These are phyloP conservation scores for Pulveroboletus sp. DNA, from an alignment of 768 basidiomycete species.

Conservation along the genomic window DNA sequence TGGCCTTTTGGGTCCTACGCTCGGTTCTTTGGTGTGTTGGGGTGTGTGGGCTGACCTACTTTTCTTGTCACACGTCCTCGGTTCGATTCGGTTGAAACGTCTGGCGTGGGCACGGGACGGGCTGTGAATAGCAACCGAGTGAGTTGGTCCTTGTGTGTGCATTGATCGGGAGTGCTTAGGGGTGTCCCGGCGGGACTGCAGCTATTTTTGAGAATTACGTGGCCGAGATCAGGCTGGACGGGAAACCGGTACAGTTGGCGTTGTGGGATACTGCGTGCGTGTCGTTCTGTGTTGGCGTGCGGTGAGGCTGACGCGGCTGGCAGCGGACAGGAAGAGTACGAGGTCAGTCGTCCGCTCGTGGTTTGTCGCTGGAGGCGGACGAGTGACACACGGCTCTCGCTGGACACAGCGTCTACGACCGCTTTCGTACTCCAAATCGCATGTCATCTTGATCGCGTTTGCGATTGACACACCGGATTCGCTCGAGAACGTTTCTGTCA, in stretches of 20 bases:
- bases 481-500: constrained; percentile 89
- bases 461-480: constrained; percentile 95
- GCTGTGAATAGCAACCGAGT: constrained; percentile 44
- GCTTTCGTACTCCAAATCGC: constrained; percentile 96
- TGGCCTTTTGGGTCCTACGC: not conserved
- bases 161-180: not conserved
- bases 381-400: not conserved
- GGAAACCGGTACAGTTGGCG: constrained; percentile 94
- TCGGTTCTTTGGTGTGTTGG: not conserved
- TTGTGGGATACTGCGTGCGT: constrained; percentile 99
- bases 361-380: not conserved
- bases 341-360: constrained; percentile 29
- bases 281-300: not conserved
- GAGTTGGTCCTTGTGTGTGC: constrained; percentile 8
- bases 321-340: constrained; percentile 98
- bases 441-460: constrained; percentile 97
- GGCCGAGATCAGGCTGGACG: constrained; percentile 95
- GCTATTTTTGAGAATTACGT: constrained; percentile 99
- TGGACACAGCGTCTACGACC: constrained; percentile 81
- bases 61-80: too few species aligned
- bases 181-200: too few species aligned
- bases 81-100: too few species aligned
- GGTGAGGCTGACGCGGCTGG: not conserved
- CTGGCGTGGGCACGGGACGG: too few species aligned
- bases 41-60: not conserved